Conservation (phyloP, 2,329 filamentous ascomycete species). For the Alternaria consortialis region DNA sequence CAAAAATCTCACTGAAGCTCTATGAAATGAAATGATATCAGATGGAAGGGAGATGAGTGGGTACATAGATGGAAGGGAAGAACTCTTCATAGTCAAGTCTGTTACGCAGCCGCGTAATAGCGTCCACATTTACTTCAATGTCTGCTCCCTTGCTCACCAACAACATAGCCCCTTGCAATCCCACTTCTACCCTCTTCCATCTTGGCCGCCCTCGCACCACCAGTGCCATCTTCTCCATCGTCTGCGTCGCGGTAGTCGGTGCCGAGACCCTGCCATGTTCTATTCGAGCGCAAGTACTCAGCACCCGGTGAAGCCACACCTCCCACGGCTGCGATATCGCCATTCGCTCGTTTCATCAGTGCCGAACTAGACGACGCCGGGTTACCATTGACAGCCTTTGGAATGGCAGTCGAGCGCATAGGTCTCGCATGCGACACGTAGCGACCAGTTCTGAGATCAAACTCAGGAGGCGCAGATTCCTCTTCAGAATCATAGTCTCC, state of each 20-base stretch:
- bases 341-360: conserved; percentile 70
- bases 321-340: conserved; percentile 81
- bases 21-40: neutral
- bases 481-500: conserved; percentile 64
- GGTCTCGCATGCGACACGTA: conserved; percentile 82
- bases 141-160: conserved; percentile 63
- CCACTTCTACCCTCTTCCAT: conserved; percentile 89
- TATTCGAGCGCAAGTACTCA: conserved; percentile 80
- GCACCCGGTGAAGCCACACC: conserved; percentile 91
- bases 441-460: conserved; percentile 87
- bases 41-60: neutral
- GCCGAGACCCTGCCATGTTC: conserved; percentile 92
- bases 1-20: neutral
- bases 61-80: neutral
- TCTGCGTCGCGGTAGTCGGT: conserved; percentile 78
- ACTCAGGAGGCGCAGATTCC: conserved; percentile 79
- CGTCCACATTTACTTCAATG: conserved; percentile 26
- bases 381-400: conserved; percentile 13
- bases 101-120: too few relatives aligned
- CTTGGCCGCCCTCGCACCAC: conserved; percentile 62
- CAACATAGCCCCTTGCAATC: conserved; percentile 86
- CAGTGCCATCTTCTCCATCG: conserved; percentile 65
- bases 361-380: conserved; percentile 52
- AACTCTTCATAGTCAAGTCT: neutral
- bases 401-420: conserved; percentile 56